These are phyloP conservation scores for Botrytis medusae DNA, from an alignment of 2,329 filamentous ascomycete genomes.

Conservation along the genomic window DNA sequence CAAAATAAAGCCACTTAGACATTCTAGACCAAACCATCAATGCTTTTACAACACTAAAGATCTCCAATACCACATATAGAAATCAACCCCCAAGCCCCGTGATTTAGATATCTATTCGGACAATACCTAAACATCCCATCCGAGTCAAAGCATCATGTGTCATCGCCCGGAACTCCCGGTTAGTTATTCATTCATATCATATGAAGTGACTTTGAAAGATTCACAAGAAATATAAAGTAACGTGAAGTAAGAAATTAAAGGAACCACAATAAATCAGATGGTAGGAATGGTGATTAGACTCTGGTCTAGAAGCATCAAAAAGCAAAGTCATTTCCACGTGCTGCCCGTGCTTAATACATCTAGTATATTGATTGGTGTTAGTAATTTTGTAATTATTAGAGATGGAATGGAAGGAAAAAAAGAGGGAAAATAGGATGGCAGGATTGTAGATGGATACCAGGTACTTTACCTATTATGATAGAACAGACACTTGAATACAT, in stretches of 20 bases:
- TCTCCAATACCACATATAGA: not conserved
- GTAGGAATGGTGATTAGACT: not conserved
- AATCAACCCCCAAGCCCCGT: not conserved
- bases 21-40: not conserved
- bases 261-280: not conserved
- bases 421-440: not conserved
- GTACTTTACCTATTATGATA: not conserved
- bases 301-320: not conserved
- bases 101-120: not conserved
- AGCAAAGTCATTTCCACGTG: not conserved
- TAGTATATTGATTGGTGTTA: not conserved
- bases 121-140: not conserved
- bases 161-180: not conserved
- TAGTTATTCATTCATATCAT: not conserved
- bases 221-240: not conserved
- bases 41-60: not conserved
- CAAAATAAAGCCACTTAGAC: not conserved
- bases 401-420: not conserved
- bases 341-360: not conserved
- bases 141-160: not conserved
- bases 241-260: not conserved
- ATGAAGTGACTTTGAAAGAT: not conserved
- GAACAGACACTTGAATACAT: not conserved
- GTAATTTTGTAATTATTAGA: not conserved
- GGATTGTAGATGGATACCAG: not conserved